Conservation (phyloP, 768 basidiomycete genomes). For the Phaeotremella skinneri region DNA sequence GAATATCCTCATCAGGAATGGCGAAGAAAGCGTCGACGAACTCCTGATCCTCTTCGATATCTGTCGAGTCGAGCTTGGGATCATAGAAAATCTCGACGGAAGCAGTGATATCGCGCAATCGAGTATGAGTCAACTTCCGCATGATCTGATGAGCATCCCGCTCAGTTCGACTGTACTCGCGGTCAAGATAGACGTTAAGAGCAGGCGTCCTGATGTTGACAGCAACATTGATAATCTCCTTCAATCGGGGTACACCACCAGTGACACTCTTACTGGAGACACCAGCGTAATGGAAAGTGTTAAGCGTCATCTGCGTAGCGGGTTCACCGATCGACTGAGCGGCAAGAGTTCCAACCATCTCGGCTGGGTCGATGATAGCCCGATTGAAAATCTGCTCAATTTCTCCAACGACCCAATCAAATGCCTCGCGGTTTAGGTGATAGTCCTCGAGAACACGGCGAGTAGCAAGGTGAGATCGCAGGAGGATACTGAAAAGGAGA, state of each 20-base stretch:
- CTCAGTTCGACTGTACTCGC: conserved; percentile 64
- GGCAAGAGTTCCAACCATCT: conserved; percentile 97
- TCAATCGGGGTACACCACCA: conserved; percentile 96
- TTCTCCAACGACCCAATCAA: conserved; percentile 97
- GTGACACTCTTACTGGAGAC: conserved; percentile 99
- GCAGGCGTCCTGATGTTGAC: conserved; percentile 98
- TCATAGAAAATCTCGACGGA: conserved; percentile 98
- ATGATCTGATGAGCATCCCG: conserved; percentile 45
- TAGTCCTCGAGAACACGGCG: conserved; percentile 82
- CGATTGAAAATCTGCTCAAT: conserved; percentile 94
- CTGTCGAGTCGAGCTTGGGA: conserved; percentile 82
- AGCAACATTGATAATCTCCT: conserved; percentile 99
- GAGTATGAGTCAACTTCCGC: conserved; percentile 74
- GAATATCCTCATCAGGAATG: conserved; percentile 95
- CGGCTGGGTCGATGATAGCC: conserved; percentile 86
- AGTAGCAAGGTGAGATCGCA: conserved; percentile 81
- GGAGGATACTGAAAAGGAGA: conserved; percentile 86
- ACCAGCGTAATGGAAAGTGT: conserved; percentile 99
- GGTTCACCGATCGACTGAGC: conserved; percentile 99
- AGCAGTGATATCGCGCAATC: conserved; percentile 86
- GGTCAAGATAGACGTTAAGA: conserved; percentile 69
- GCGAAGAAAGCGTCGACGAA: conserved; percentile 99
- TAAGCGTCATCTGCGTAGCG: conserved; percentile 98
- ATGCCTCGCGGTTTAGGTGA: conserved; percentile 87
- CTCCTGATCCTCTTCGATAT: conserved; percentile 91